Base-by-base conservation (phyloP, 1,284 basidiomycete species). In the Takashimella koratensis region DNA sequence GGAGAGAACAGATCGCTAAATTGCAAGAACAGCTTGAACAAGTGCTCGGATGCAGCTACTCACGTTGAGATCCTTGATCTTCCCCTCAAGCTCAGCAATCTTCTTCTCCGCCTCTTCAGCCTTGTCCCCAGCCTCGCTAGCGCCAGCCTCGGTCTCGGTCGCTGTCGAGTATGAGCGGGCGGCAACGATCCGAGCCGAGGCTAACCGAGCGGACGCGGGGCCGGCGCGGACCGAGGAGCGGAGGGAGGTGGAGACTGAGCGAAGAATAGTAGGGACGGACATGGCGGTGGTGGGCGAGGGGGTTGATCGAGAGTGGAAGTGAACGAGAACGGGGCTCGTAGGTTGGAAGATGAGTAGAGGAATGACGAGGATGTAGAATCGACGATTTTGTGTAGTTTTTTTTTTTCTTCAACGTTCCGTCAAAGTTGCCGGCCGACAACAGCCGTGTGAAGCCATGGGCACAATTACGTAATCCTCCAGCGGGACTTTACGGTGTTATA, bases 31-130 rank as follows among this genome's bases (percentile, higher is more conserved):
- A 36, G 5, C 13, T 42, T 12, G 19, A 21, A 21, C 13, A 12
- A 45, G 22, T 43, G 45, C 20, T 45, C 43, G 27, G 46, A 30
- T 36, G 19, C 53, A 19, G 6, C n/a, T n/a, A 44, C 54, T 20
- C 48, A 57, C 58, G 45, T 43, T 57, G 39, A 57, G 25, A 46
- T 58, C 57, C 41, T 52, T 49, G 48, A 58, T 11, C 59, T 60
- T 55, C 21, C 36, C 59, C 53, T 60, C 56, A 26, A 57, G 56
- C 49, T 57, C 56, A 48, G 59, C 50, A 46, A 60, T 54, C 59
- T 60, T 57, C 56, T 57, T 60, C 4, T 41, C 30, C 39, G 26
- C 40, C 51, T 57, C 58, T 40, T 58, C 53, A 36, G 49, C 25
- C n/a, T 23, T 16, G n/a, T 27, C 23, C 25, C 24, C 50, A 48